Percentiles rank a stretch among this genome's conserved stretches.
phyloP scores from a whole-genome alignment of 192 early-diverging fungal genomes.

The Dispira parvispora region DNA sequence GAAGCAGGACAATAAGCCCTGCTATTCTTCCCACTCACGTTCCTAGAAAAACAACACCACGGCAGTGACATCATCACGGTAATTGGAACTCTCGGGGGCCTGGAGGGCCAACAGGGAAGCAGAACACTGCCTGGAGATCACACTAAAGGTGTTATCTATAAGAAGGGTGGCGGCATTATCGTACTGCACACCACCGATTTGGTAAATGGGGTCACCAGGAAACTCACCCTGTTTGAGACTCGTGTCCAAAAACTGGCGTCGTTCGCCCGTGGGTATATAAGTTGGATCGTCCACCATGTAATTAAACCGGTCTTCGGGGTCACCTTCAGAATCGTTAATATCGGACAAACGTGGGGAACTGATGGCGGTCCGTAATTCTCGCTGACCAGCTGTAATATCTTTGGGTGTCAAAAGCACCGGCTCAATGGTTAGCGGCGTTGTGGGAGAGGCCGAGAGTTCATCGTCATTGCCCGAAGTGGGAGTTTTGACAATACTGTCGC shows the following conservation, averaged over 20 bases:
- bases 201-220: neutral
- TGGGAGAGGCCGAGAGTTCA: too few species aligned
- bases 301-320: conserved; percentile 5
- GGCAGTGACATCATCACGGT: conserved; percentile 6
- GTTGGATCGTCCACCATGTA: conserved; percentile 2
- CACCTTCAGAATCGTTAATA: neutral
- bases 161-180: conserved; percentile 3
- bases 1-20: too few species aligned
- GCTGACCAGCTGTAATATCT: too few species aligned
- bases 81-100: conserved; percentile 7
- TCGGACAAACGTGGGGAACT: neutral
- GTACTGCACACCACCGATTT: neutral
- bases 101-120: neutral
- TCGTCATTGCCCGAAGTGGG: too few species aligned
- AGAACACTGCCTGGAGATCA: neutral
- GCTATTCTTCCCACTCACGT: neutral
- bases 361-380: neutral
- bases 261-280: conserved; percentile 1
- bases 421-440: too few species aligned
- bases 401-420: too few species aligned
- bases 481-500: too few species aligned
- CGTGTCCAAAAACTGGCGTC: neutral
- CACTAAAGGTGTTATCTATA: neutral
- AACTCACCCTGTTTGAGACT: neutral
- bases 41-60: neutral